Conservation (phyloP, 139 green algal species). For the Asterochloris erici region DNA sequence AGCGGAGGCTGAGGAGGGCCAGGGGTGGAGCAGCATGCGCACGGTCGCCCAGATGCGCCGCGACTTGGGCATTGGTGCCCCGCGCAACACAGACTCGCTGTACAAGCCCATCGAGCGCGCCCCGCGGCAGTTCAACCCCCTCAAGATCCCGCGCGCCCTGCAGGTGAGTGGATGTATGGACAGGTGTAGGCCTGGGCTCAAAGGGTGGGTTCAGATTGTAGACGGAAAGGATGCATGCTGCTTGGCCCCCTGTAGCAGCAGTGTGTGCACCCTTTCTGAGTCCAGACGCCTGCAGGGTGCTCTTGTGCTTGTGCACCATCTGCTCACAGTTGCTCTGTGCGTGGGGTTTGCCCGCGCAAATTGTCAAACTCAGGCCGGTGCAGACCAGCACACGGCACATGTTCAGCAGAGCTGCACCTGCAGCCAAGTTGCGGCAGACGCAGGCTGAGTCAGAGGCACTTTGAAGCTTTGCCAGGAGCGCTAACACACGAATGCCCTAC, state of each 20-base stretch:
- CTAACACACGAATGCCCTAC: not conserved
- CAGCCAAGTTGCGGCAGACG: too few species aligned
- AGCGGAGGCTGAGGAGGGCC: slow-evolving; percentile 2
- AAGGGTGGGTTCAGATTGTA: not conserved
- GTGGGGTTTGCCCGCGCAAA: not conserved
- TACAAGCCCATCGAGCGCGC: slow-evolving; percentile 85
- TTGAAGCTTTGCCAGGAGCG: not conserved
- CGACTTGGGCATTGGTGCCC: slow-evolving; percentile 69
- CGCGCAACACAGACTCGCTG: slow-evolving; percentile 80
- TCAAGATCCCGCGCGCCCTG: slow-evolving; percentile 83
- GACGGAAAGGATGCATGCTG: not conserved
- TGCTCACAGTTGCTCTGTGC: not conserved
- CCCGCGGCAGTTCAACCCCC: slow-evolving; percentile 85
- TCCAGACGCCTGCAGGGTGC: not conserved
- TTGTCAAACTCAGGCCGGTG: not conserved
- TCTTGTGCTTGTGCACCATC: not conserved
- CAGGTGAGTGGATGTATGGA: slow-evolving; percentile 30
- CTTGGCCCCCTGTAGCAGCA: not conserved
- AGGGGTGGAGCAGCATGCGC: slow-evolving; percentile 78
- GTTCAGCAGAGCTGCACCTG: not conserved
- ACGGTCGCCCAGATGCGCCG: slow-evolving; percentile 87
- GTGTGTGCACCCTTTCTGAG: not conserved
- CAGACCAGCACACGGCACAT: not conserved
- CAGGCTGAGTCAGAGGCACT: too few species aligned
- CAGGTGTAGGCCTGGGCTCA: not conserved